Base-by-base conservation (phyloP, 805 yeast species). In the Wickerhamomyces silvicola region DNA sequence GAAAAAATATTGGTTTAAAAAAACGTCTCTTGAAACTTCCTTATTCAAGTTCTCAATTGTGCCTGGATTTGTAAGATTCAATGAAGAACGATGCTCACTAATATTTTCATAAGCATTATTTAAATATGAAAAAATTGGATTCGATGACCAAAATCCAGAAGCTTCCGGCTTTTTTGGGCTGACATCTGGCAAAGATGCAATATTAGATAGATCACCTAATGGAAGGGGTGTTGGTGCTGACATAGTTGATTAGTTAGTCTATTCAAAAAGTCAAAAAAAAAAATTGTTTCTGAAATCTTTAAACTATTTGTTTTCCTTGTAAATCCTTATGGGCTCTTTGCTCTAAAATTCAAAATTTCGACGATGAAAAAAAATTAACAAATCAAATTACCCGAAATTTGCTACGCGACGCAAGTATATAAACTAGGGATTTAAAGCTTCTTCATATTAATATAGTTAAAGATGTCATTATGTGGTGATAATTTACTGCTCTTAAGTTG, bases 11-110 rank as follows among this genome's bases (percentile, higher is more conserved):
- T 87, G 94, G 54, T 74, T 77, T 50, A 87, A 71, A 57, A 92
- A 86, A 20, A 90, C 97, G 56, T 90, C 97, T 62, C 88, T 81
- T 42, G 88, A 68, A 37, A 87, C 97, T 66, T 92, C 98, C 65
- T 85, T 84, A 67, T 80, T 81, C 59, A 90, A 68, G 66, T 86
- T 85, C 68, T 88, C 97, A 59, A 86, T 76, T 43, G 95, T 81
- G 46, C 97, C 97, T 36, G 98, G 98, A 65, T 87, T 85, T 49
- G 75, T 64, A 57, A 92, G 75, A 36, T 87, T 86, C 45, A 88
- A 69, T 7, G 90, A 75, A 39, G 74, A 70, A 59, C 97, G 78
- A 60, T 87, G 94, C 47, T 78, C 79, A 41, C 76, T 62, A 39
- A 87, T 70, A 45, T 78, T 72, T 50, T 65, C 71, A 59, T 84